Evolutionary conservation across 2,329 filamentous ascomycete species (phyloP).

Genomic region (Gnomoniopsis smithogilvyi): DNA sequence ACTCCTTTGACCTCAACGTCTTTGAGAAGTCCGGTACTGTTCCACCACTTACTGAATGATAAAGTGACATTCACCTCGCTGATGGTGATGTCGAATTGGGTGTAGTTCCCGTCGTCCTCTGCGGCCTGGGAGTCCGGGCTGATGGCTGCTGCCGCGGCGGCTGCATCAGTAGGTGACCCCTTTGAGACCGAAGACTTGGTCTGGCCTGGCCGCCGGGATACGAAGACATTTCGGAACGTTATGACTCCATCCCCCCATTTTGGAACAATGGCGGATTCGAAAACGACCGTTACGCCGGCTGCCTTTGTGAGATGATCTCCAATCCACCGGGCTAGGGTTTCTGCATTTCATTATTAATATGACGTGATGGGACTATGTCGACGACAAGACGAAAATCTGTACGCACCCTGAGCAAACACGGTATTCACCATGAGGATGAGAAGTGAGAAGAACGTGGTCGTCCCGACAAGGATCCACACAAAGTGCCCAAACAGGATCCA

Average conservation of each 20-base stretch:
- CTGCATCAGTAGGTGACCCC: slow-evolving; percentile 80
- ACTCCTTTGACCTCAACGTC: slow-evolving; percentile 95
- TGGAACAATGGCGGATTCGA: slow-evolving; percentile 96
- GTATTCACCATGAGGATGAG: slow-evolving; percentile 91
- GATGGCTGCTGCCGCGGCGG: slow-evolving; percentile 70
- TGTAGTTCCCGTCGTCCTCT: slow-evolving; percentile 92
- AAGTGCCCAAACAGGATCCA: slow-evolving; percentile 94
- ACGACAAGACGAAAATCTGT: neutral
- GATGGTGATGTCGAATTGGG: slow-evolving; percentile 93
- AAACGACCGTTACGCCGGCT: slow-evolving; percentile 88
- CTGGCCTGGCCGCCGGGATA: slow-evolving; percentile 86
- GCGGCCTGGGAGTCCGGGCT: slow-evolving; percentile 36
- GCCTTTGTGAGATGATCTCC: slow-evolving; percentile 95
- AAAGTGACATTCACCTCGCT: slow-evolving; percentile 94
- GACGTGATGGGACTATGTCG: neutral
- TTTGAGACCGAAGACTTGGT: slow-evolving; percentile 81
- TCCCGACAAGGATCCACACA: slow-evolving; percentile 93
- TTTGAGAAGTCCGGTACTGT: slow-evolving; percentile 84
- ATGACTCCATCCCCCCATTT: slow-evolving; percentile 96
- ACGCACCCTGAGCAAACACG: slow-evolving; percentile 83
- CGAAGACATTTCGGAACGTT: slow-evolving; percentile 93
- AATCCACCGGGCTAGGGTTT: slow-evolving; percentile 89
- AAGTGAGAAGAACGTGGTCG: slow-evolving; percentile 94
- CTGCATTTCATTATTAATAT: slow-evolving; percentile 38
- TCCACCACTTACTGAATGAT: slow-evolving; percentile 99